Conservation (phyloP, 2,329 filamentous ascomycete species). For the Westerdykella ornata region DNA sequence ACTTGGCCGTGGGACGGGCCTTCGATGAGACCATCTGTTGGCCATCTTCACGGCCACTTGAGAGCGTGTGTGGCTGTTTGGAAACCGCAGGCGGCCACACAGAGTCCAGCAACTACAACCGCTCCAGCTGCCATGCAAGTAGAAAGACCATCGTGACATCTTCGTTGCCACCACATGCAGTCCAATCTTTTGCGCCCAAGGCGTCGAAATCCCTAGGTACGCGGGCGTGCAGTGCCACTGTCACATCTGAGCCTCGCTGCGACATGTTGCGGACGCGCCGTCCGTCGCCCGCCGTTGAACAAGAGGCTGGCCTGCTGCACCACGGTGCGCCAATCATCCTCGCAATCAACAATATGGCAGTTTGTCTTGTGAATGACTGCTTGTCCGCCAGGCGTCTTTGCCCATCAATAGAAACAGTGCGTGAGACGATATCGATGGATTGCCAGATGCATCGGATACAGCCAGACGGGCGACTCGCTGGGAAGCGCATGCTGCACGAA, state of each 20-base stretch:
- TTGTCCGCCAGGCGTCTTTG: neutral
- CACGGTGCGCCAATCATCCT: conserved; percentile 8
- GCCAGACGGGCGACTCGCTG: no score
- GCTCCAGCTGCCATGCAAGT: conserved; percentile 11
- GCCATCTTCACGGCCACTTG: conserved; percentile 13
- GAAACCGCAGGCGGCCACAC: conserved; percentile 28
- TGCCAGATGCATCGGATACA: no score
- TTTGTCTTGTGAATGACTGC: conserved; percentile 5
- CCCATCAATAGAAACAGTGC: no score
- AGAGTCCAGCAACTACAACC: conserved; percentile 12
- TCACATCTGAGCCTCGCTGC: conserved; percentile 3
- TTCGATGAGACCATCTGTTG: conserved; percentile 20
- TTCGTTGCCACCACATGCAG: no score
- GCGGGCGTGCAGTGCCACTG: conserved; percentile 20
- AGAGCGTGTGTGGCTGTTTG: conserved; percentile 23
- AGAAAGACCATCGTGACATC: conserved; percentile 3
- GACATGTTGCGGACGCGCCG: conserved; percentile 16
- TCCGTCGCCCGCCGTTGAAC: conserved; percentile 13
- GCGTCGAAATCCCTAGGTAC: no score
- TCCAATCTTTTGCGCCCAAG: no score
- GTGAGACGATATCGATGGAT: no score
- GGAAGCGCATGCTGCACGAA: no score
- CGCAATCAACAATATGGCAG: conserved; percentile 1
- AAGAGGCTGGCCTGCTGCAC: conserved; percentile 5
- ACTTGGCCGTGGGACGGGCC: conserved; percentile 12